Evolutionary conservation across 495 filamentous ascomycete genomes (phyloP).

Genomic region (Friedmanniomyces simplex): DNA sequence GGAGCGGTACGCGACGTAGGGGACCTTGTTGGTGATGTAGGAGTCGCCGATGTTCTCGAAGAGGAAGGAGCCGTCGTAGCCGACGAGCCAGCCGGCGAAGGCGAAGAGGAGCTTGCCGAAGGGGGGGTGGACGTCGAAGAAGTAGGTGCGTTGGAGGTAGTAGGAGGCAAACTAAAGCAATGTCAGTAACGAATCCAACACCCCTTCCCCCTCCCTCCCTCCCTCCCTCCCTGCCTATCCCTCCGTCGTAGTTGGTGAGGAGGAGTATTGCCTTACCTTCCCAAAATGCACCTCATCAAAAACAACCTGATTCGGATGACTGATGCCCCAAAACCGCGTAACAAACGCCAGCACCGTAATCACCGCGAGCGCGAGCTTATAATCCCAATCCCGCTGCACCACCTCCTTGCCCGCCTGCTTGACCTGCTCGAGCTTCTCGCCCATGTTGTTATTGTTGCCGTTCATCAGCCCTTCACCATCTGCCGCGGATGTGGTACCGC

Average conservation of each 20-base stretch:
- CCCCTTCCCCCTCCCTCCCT: no score
- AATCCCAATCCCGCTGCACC: constrained; percentile 58
- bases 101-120: constrained; percentile 88
- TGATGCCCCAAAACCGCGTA: constrained; percentile 91
- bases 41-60: constrained; percentile 99
- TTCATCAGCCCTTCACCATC: constrained; percentile 10
- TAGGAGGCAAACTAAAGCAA: constrained; percentile 74
- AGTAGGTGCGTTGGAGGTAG: constrained; percentile 95
- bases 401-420: constrained; percentile 23
- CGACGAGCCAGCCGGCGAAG: constrained; percentile 88
- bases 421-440: constrained; percentile 14
- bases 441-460: constrained; percentile 8
- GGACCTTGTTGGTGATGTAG: constrained; percentile 93
- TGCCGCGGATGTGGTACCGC: neutral
- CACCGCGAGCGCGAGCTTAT: constrained; percentile 66
- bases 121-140: constrained; percentile 99
- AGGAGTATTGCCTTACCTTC: constrained; percentile 76
- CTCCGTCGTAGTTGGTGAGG: no score
- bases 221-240: no score
- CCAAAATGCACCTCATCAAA: constrained; percentile 99
- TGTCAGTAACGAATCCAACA: neutral
- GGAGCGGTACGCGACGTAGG: constrained; percentile 89
- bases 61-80: constrained; percentile 92
- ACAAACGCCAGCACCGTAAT: constrained; percentile 78
- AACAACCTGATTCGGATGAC: constrained; percentile 88